Conservation (phyloP, 257 asterid species). For the Capsicum rhomboideum region DNA sequence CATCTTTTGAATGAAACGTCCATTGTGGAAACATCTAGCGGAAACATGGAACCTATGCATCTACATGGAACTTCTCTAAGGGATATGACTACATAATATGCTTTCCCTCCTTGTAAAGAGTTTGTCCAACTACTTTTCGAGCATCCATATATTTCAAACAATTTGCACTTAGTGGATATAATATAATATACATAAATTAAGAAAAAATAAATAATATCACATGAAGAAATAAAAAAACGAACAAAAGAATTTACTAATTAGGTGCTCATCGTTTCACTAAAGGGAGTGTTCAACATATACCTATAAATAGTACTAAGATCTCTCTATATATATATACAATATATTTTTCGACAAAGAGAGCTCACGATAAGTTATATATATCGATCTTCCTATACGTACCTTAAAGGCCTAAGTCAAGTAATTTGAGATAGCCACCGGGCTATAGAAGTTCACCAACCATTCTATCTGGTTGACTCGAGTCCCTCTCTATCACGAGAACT, state of each 20-base stretch:
- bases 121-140: slow-evolving; percentile 64
- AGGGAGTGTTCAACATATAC: no score
- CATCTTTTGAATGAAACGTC: slow-evolving; percentile 77
- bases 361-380: no score
- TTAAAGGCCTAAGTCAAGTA: slow-evolving; percentile 69
- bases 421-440: slow-evolving; percentile 77
- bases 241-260: no score
- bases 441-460: slow-evolving; percentile 81
- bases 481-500: slow-evolving; percentile 76
- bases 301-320: no score
- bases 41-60: slow-evolving; percentile 35
- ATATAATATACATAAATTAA: no score
- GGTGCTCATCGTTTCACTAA: no score
- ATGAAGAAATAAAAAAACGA: no score
- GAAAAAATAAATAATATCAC: no score
- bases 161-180: no score
- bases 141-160: slow-evolving; percentile 65
- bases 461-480: slow-evolving; percentile 72
- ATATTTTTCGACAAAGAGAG: no score
- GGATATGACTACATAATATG: slow-evolving; percentile 56
- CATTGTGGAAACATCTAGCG: slow-evolving; percentile 81
- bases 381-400: slow-evolving; percentile 11
- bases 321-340: no score
- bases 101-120: slow-evolving; percentile 73
- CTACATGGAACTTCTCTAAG: slow-evolving; percentile 48